These are phyloP conservation scores for Xylaria sp. DNA, from an alignment of 2,329 filamentous ascomycete species.

Conservation along the genomic window DNA sequence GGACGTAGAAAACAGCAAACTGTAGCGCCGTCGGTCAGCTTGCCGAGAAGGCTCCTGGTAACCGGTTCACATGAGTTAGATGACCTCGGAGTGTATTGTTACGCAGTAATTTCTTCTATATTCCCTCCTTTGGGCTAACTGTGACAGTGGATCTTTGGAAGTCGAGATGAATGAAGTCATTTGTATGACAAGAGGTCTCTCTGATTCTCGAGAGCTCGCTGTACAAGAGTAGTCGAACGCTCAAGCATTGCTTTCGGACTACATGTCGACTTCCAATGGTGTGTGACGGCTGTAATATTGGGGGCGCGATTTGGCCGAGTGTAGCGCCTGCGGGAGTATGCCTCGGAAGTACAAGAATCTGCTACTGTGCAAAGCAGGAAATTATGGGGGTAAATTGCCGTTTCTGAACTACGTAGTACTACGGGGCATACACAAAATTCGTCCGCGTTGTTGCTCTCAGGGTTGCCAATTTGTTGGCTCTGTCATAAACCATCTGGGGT, in stretches of 20 bases:
- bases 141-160: no score
- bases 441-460: no score
- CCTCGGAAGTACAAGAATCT: background rate
- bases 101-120: no score
- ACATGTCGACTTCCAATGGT: background rate
- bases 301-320: conserved; percentile 11
- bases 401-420: background rate
- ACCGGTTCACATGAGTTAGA: background rate
- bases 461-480: no score
- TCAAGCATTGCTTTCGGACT: background rate
- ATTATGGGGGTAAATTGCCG: background rate
- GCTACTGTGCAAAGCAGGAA: background rate
- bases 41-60: no score
- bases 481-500: no score
- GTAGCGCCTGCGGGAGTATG: background rate
- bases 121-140: no score
- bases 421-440: no score
- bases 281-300: background rate
- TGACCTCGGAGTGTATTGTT: background rate
- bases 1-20: background rate
- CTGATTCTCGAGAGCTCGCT: conserved; percentile 6
- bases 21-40: background rate
- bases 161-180: no score
- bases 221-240: background rate
- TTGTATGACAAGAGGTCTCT: no score